Evolutionary conservation across 1,284 basidiomycete genomes (phyloP), one percentile per base, ranked within the genome.

Genomic region (Microbotryomycetes sp.): DNA sequence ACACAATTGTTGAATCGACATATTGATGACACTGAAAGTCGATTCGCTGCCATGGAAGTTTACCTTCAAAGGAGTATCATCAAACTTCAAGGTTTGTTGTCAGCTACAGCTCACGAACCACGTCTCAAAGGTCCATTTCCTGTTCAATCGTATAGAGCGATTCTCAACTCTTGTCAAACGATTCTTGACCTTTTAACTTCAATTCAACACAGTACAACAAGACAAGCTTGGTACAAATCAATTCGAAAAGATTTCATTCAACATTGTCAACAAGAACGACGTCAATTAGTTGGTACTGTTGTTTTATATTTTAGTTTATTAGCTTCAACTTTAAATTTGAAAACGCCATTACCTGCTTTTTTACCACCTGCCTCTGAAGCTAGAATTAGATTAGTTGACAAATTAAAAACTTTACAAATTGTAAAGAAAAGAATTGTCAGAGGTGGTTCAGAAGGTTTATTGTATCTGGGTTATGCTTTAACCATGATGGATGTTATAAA

Each of bases 381-480:
- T 1, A 83, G 93, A 58, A 81, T 86, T 62, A 82, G 84, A 16
- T 78, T 97, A 72, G 89, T 92, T n/a, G 83, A 85, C 26, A 87
- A 87, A 1, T 89, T 96, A 64, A 79, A 88, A n/a, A 81, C 81
- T 49, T 80, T 97, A 19, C 88, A 93, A 42, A 84, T 92, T 5
- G 89, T 96, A 16, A 86, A 85, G 70, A 69, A 73, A 31, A 70
- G 79, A 14, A 74, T 86, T 80, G 73, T 85, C 80, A 60, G 77
- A 15, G 77, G 76, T 1, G 78, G 78, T 6, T 91, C 89, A 6
- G 81, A 86, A 42, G 89, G 93, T 70, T 79, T 97, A 6, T 80
- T 97, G 23, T 97, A 89, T 78, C 94, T 96, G 72, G 91, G 91
- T 1, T 97, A 97, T 72, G 90, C 89, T 0, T 79, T 94, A 57